phyloP scores from a whole-genome alignment of 2,329 filamentous ascomycete species.

The Fusarium poae region DNA sequence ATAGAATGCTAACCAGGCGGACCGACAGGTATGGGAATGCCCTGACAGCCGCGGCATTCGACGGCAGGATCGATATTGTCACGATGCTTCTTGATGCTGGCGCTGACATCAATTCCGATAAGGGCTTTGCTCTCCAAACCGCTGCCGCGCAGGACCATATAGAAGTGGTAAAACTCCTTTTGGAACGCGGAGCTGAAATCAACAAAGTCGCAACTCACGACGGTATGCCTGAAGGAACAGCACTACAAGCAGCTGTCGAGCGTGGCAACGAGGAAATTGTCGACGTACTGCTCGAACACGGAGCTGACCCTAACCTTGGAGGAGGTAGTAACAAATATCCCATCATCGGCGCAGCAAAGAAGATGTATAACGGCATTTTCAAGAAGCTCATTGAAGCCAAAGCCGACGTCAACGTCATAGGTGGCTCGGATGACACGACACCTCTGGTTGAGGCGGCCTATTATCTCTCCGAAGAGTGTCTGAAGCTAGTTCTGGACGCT shows the following conservation, averaged over 20 bases:
- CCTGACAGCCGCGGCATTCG: conserved; percentile 55
- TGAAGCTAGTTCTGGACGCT: conserved; percentile 52
- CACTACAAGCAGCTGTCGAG: conserved; percentile 57
- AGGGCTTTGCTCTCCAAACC: conserved; percentile 56
- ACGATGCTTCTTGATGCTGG: conserved; percentile 52
- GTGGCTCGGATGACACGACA: conserved; percentile 52
- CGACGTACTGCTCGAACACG: conserved; percentile 53
- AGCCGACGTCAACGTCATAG: conserved; percentile 54
- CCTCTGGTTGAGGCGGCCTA: conserved; percentile 56
- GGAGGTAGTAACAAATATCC: conserved; percentile 53
- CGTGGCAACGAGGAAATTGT: conserved; percentile 54
- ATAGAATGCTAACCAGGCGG: not conserved
- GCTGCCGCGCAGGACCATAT: conserved; percentile 54
- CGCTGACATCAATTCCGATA: conserved; percentile 52
- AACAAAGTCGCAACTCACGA: conserved; percentile 50
- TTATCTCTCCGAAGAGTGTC: conserved; percentile 50
- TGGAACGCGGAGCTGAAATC: conserved; percentile 53
- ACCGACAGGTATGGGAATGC: conserved; percentile 42
- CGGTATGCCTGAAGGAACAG: conserved; percentile 53
- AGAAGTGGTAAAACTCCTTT: conserved; percentile 53
- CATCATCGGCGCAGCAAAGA: conserved; percentile 54
- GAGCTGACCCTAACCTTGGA: conserved; percentile 56
- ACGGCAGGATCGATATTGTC: conserved; percentile 51
- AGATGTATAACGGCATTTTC: conserved; percentile 54
- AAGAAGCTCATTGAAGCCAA: conserved; percentile 53